These are phyloP conservation scores for Suillus subaureus DNA, from an alignment of 768 basidiomycete species.

Conservation along the genomic window DNA sequence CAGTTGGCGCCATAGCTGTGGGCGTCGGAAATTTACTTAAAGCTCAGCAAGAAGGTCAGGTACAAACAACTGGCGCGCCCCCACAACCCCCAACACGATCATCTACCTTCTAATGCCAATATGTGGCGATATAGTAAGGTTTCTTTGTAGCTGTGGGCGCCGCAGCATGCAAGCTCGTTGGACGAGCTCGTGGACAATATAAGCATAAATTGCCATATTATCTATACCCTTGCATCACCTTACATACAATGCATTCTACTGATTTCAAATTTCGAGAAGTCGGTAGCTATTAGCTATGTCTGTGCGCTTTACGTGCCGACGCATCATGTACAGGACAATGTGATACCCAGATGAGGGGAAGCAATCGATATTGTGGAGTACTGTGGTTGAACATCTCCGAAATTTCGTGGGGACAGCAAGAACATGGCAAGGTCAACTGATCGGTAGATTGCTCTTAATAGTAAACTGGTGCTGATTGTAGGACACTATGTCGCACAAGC, in stretches of 20 bases:
- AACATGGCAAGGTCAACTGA: not conserved
- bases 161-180: conserved; percentile 19
- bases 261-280: not conserved
- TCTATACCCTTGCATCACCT: conserved; percentile 15
- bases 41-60: conserved; percentile 45
- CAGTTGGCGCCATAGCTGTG: conserved; percentile 77
- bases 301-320: not conserved
- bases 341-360: not conserved
- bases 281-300: not conserved
- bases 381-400: too few relatives aligned
- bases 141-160: conserved; percentile 4
- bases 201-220: conserved; percentile 26
- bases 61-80: conserved; percentile 25
- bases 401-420: not conserved
- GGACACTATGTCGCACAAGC: not conserved
- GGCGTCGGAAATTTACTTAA: conserved; percentile 66
- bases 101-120: conserved; percentile 30
- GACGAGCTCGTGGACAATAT: conserved; percentile 23
- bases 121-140: not conserved
- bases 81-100: conserved; percentile 32
- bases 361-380: not conserved
- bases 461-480: not conserved
- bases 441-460: not conserved
- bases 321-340: not conserved
- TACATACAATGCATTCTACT: conserved; percentile 1